Evolutionary conservation across 345 rosid species (phyloP).

Genomic region (Populus ilicifolia): DNA sequence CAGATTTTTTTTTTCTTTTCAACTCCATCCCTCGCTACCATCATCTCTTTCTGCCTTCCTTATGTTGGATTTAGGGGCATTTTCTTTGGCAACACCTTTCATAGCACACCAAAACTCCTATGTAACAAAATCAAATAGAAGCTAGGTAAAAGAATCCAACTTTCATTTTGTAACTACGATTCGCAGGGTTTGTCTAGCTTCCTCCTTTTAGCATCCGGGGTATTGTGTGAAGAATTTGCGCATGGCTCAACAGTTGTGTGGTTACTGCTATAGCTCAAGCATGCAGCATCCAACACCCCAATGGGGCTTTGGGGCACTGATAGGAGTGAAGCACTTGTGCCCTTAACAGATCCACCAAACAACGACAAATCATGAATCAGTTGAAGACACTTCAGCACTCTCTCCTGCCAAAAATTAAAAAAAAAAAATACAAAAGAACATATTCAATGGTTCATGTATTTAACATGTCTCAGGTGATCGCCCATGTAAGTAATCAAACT

Average conservation of each 20-base stretch:
- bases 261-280: conserved; percentile 64
- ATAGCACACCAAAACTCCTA: conserved; percentile 20
- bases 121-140: conserved; percentile 6
- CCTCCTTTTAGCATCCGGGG: conserved; percentile 48
- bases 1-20: background rate
- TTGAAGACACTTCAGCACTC: conserved; percentile 43
- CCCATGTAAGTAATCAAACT: conserved; percentile 7
- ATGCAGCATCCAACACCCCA: conserved; percentile 66
- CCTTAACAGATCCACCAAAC: conserved; percentile 25
- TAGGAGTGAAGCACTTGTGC: conserved; percentile 19
- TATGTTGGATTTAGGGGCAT: background rate
- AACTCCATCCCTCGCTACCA: background rate
- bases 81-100: conserved; percentile 12
- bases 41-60: background rate
- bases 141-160: background rate
- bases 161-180: conserved; percentile 16
- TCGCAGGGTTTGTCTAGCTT: conserved; percentile 38
- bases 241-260: conserved; percentile 41
- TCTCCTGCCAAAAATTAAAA: conserved; percentile 42
- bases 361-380: conserved; percentile 31
- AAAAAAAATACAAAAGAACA: background rate
- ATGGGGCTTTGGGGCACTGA: conserved; percentile 60
- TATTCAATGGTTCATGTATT: background rate
- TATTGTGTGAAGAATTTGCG: conserved; percentile 40
- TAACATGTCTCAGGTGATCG: background rate